Conservation (phyloP, 208 protist species). For the Angomonas deanei region DNA sequence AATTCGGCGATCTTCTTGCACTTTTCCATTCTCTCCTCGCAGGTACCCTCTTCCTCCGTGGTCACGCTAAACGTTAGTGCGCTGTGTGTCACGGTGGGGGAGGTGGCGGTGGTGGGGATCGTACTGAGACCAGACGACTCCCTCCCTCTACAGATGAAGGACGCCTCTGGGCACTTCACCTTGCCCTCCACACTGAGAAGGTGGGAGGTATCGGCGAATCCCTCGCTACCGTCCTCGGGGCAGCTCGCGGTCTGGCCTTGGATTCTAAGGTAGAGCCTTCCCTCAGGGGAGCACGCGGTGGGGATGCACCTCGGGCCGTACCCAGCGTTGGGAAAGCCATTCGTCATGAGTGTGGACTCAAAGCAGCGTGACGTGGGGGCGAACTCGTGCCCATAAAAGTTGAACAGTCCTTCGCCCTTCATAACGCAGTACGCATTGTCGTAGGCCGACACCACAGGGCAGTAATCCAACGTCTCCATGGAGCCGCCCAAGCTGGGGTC, state of each 20-base stretch:
- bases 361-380: slow-evolving; percentile 29
- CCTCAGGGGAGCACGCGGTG: slow-evolving; percentile 24
- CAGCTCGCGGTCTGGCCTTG: slow-evolving; percentile 44
- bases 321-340: slow-evolving; percentile 12
- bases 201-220: slow-evolving; percentile 21
- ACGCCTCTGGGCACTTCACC: slow-evolving; percentile 6
- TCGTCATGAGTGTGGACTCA: slow-evolving; percentile 33
- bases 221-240: slow-evolving; percentile 26
- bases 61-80: background rate
- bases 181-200: slow-evolving; percentile 36
- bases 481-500: slow-evolving; percentile 17
- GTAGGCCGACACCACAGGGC: slow-evolving; percentile 24
- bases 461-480: slow-evolving; percentile 45
- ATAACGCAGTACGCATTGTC: slow-evolving; percentile 26
- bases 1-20: background rate
- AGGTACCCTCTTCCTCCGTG: background rate
- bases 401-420: slow-evolving; percentile 8
- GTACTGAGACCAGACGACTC: background rate
- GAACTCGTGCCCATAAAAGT: slow-evolving; percentile 40
- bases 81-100: slow-evolving; percentile 1
- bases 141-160: slow-evolving; percentile 3
- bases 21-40: background rate
- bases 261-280: slow-evolving; percentile 29
- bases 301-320: slow-evolving; percentile 31
- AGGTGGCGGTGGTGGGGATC: background rate